Evolutionary conservation across 2,329 filamentous ascomycete genomes (phyloP).

Genomic region (Hymenoscyphus albidus): DNA sequence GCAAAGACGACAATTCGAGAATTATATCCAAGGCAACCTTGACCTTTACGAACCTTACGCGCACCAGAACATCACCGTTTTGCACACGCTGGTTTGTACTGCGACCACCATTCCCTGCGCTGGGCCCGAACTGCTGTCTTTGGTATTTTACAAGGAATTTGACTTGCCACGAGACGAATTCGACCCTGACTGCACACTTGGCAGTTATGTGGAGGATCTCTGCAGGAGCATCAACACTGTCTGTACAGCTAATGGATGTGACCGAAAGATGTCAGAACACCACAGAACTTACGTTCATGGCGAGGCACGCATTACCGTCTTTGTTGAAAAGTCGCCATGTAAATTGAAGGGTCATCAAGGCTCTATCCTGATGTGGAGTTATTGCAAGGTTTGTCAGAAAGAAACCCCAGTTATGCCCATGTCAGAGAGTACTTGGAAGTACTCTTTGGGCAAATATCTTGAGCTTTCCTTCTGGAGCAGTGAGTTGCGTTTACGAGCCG

Average conservation of each 20-base stretch:
- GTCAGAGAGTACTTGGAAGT: constrained; percentile 94
- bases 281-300: constrained; percentile 97
- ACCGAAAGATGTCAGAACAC: constrained; percentile 84
- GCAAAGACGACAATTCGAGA: constrained; percentile 94
- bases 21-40: constrained; percentile 81
- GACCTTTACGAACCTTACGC: constrained; percentile 92
- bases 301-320: constrained; percentile 86
- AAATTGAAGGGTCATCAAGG: constrained; percentile 63
- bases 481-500: constrained; percentile 68
- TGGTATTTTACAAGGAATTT: constrained; percentile 92
- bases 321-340: constrained; percentile 72
- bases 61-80: constrained; percentile 92
- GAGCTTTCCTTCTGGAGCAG: constrained; percentile 95
- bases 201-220: constrained; percentile 91
- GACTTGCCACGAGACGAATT: constrained; percentile 56
- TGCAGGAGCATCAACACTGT: constrained; percentile 71
- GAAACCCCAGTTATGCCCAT: constrained; percentile 87
- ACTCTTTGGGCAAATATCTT: constrained; percentile 98
- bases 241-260: constrained; percentile 81
- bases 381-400: constrained; percentile 85
- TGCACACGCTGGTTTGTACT: constrained; percentile 92
- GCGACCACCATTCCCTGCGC: constrained; percentile 89
- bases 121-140: constrained; percentile 83
- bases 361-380: constrained; percentile 96
- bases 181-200: constrained; percentile 86